Evolutionary conservation across 1,284 basidiomycete species (phyloP), one percentile per base, ranked within the genome.

Genomic region (Malassezia nana): DNA sequence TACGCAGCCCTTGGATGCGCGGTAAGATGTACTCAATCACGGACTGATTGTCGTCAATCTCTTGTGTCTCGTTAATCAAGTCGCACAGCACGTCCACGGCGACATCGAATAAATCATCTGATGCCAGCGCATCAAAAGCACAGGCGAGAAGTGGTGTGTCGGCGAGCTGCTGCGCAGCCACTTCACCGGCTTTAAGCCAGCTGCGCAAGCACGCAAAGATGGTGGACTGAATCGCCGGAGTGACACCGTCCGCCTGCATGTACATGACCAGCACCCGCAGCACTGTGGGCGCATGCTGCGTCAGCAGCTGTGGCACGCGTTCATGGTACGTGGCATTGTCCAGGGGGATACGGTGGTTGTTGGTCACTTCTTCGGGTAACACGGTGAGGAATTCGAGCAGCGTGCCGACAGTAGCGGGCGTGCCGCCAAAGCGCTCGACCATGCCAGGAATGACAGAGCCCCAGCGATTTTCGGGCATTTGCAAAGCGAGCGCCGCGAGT

Each of bases 51-150:
- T 98, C 92, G 59, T 94, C 84, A 24, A 95, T 81, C 75, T 99
- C 94, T 76, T 96, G 92, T 0, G 94, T 98, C 75, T 99, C 94
- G 75, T 96, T 90, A 56, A 98, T 91, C 62, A 96, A 77, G 71
- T 95, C 90, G 75, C 89, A 92, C 50, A 96, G 80, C 39, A 88
- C 84, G 63, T 95, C 87, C 35, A 92, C 88, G 0, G 89, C 90
- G 2, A 84, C 76, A 69, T 99, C 94, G 70, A 98, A 98, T 9
- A 98, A 80, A 43, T 83, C 80, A 26, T 94, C 87, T 7, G 62
- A 62, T 12, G 52, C 50, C 18, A 70, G 58, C 7, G 69, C 66
- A 28, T 72, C 60, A 46, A 73, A 70, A 4, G 66, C 60, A 66
- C 83, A 84, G 9, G 79, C 76, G 68, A 96, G 86, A n/a, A 98